Conservation (phyloP, 257 asterid genomes). For the Nicotiana paniculata region DNA sequence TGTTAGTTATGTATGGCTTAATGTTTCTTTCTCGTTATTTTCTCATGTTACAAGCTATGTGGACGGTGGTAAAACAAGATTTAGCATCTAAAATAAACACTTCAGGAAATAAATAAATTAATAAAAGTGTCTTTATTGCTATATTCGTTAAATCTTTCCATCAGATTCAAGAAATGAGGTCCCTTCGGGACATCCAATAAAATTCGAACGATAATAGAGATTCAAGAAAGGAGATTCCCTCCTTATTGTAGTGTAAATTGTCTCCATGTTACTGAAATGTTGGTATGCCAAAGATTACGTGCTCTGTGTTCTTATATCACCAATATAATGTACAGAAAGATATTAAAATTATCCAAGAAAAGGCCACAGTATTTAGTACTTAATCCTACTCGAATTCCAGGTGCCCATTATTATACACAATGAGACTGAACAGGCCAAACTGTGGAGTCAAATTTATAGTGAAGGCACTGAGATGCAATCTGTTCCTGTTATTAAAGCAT, state of each 20-base stretch:
- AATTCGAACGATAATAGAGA: background rate
- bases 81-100: background rate
- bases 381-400: slow-evolving; percentile 34
- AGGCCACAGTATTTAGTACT: background rate
- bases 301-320: background rate
- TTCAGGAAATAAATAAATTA: background rate
- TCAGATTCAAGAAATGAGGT: background rate
- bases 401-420: slow-evolving; percentile 69
- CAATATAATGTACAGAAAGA: background rate
- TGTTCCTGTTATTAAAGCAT: slow-evolving; percentile 76
- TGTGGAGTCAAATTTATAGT: slow-evolving; percentile 65
- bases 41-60: background rate
- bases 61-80: background rate
- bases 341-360: background rate
- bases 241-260: background rate
- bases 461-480: slow-evolving; percentile 59
- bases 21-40: background rate
- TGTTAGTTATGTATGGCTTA: slow-evolving; percentile 1
- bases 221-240: background rate
- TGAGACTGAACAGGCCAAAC: slow-evolving; percentile 59
- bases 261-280: background rate
- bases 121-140: background rate
- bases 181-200: too few species aligned
- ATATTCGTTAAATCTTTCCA: background rate
- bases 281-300: background rate